Percentiles rank a stretch among this genome's conserved stretches.
phyloP scores from a whole-genome alignment of 176 grass and related monocot species.

The bread wheat (Triticum aestivum) region DNA sequence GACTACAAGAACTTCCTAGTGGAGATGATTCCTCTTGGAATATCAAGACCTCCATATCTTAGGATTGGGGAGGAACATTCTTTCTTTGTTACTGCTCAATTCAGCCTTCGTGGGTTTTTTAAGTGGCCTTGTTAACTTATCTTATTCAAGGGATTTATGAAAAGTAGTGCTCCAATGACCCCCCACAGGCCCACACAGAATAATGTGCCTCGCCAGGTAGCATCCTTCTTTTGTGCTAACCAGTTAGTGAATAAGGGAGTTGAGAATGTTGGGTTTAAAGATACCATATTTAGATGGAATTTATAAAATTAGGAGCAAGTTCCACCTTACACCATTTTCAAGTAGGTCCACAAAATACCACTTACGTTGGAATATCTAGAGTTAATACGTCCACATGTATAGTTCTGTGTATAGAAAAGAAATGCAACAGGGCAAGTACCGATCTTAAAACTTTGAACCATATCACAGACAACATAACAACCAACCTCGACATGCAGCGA shows the following conservation, averaged over 20 bases:
- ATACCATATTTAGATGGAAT: not conserved
- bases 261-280: not conserved
- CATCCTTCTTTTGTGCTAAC: not conserved
- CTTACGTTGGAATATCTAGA: not conserved
- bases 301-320: not conserved
- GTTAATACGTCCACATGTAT: not conserved
- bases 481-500: conserved; percentile 93
- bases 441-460: not conserved
- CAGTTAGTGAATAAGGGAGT: not conserved
- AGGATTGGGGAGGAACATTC: not conserved
- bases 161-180: not conserved
- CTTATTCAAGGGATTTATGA: not conserved
- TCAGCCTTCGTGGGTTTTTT: not conserved
- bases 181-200: not conserved
- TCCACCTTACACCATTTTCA: not conserved
- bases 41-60: too few relatives aligned
- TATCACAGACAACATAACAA: conserved; percentile 22
- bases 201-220: not conserved
- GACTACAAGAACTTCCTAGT: too few relatives aligned
- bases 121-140: not conserved
- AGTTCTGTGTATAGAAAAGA: not conserved
- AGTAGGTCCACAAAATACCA: not conserved
- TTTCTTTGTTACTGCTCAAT: not conserved
- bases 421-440: not conserved
- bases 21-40: too few relatives aligned